Evolutionary conservation across 805 yeast genomes (phyloP).

Genomic region (Yarrowia deformans): DNA sequence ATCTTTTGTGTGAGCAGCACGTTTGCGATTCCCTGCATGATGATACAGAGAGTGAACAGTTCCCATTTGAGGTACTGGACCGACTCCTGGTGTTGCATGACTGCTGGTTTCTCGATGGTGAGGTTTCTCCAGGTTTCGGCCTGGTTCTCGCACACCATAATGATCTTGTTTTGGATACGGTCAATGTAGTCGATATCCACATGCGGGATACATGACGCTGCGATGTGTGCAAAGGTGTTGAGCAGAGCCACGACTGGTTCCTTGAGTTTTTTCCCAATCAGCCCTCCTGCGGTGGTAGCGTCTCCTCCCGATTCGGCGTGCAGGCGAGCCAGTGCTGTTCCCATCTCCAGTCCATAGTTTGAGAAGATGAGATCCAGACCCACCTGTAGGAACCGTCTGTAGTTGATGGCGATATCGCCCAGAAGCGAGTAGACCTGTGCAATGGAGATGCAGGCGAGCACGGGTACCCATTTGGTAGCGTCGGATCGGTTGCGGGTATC

Average conservation of each 20-base stretch:
- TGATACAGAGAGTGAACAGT: conserved; percentile 45
- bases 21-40: conserved; percentile 46
- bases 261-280: conserved; percentile 15
- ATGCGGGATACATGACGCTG: conserved; percentile 10
- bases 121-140: conserved; percentile 28
- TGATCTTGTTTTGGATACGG: conserved; percentile 27
- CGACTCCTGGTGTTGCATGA: conserved; percentile 12
- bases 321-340: conserved; percentile 9
- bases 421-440: conserved; percentile 32
- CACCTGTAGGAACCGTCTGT: conserved; percentile 35
- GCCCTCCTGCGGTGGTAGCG: neutral
- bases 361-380: conserved; percentile 23
- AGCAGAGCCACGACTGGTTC: conserved; percentile 32
- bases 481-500: conserved; percentile 22
- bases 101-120: neutral
- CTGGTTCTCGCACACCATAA: conserved; percentile 35
- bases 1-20: conserved; percentile 41
- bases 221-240: conserved; percentile 32
- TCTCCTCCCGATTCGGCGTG: conserved; percentile 14
- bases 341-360: conserved; percentile 25
- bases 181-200: conserved; percentile 33
- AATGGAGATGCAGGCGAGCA: conserved; percentile 29
- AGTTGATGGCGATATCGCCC: conserved; percentile 12
- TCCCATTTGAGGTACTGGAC: conserved; percentile 43
- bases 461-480: conserved; percentile 33